A percentile compares a stretch with the other conserved stretches of the same genome.
These are phyloP conservation scores for Nemania serpens DNA, from an alignment of 2,329 filamentous ascomycete genomes.

Conservation along the genomic window DNA sequence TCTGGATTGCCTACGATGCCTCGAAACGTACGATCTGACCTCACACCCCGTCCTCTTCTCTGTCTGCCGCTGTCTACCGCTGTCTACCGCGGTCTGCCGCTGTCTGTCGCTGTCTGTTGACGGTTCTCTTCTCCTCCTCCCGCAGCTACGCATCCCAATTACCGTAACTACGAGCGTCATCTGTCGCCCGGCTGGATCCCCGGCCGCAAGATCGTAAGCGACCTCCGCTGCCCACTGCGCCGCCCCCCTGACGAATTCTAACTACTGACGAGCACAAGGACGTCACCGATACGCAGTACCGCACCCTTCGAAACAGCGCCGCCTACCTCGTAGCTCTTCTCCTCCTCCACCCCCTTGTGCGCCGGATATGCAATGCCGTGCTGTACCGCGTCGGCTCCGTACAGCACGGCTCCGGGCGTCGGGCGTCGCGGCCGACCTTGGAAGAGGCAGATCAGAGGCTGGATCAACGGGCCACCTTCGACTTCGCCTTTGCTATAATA, in stretches of 20 bases:
- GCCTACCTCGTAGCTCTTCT: slow-evolving; percentile 78
- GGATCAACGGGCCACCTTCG: slow-evolving; percentile 76
- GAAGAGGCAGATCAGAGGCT: slow-evolving; percentile 61
- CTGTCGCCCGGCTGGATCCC: slow-evolving; percentile 88
- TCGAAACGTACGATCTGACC: slow-evolving; percentile 68
- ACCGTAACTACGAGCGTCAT: slow-evolving; percentile 70
- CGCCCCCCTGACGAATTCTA: not conserved
- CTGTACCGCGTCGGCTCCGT: slow-evolving; percentile 50
- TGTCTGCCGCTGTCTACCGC: not conserved
- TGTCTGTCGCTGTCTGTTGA: slow-evolving; percentile 14
- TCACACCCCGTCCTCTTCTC: not conserved
- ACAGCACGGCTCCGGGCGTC: slow-evolving; percentile 31
- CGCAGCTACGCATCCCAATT: slow-evolving; percentile 79
- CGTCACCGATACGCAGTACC: slow-evolving; percentile 87
- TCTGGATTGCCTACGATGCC: slow-evolving; percentile 84
- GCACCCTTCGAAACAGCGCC: slow-evolving; percentile 81
- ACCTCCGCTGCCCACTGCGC: not conserved
- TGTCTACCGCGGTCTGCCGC: too few species aligned
- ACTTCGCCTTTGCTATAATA: slow-evolving; percentile 77
- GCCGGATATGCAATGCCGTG: slow-evolving; percentile 69
- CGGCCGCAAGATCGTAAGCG: slow-evolving; percentile 80
- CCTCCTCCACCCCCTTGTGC: slow-evolving; percentile 76
- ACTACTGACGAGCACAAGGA: slow-evolving; percentile 59
- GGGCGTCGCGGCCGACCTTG: slow-evolving; percentile 39
- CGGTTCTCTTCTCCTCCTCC: slow-evolving; percentile 12